Percentiles rank a stretch among this genome's conserved stretches.
Conservation (phyloP, 2,329 filamentous ascomycete genomes). For the Talaromyces sp. region DNA sequence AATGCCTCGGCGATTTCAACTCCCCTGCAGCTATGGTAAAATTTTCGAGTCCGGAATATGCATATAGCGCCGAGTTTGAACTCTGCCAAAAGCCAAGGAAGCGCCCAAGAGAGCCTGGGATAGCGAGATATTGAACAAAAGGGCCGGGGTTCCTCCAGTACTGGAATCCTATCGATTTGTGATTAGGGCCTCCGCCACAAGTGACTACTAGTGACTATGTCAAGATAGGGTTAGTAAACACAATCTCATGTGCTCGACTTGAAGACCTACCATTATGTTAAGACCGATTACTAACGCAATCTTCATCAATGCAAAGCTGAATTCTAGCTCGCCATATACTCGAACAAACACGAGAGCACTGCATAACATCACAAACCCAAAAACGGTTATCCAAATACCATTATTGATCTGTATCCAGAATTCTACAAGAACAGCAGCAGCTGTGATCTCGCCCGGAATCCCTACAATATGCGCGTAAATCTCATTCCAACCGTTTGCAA, state of each 20-base stretch:
- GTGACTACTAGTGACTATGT: conserved; percentile 45
- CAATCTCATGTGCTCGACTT: neutral
- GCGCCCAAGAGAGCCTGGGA: conserved; percentile 42
- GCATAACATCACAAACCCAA: conserved; percentile 54
- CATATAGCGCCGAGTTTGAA: conserved; percentile 30
- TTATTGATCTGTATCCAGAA: conserved; percentile 53
- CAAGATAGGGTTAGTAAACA: neutral
- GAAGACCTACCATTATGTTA: conserved; percentile 39
- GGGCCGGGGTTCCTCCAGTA: conserved; percentile 48
- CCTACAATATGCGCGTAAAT: conserved; percentile 46
- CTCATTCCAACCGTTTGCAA: conserved; percentile 43
- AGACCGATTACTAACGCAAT: conserved; percentile 50
- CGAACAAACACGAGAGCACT: conserved; percentile 46
- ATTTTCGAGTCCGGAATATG: conserved; percentile 54
- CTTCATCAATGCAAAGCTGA: conserved; percentile 51
- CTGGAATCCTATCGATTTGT: conserved; percentile 48
- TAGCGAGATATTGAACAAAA: conserved; percentile 46
- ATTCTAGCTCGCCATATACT: conserved; percentile 52
- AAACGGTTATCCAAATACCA: conserved; percentile 51
- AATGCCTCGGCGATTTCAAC: conserved; percentile 53
- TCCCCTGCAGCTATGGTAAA: conserved; percentile 57
- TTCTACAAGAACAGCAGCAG: conserved; percentile 60
- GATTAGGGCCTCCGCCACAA: conserved; percentile 48
- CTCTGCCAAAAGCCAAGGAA: conserved; percentile 50
- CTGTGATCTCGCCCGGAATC: conserved; percentile 57